These are phyloP conservation scores for Venturia oleaginea DNA, from an alignment of 2,329 filamentous ascomycete genomes.

Conservation along the genomic window DNA sequence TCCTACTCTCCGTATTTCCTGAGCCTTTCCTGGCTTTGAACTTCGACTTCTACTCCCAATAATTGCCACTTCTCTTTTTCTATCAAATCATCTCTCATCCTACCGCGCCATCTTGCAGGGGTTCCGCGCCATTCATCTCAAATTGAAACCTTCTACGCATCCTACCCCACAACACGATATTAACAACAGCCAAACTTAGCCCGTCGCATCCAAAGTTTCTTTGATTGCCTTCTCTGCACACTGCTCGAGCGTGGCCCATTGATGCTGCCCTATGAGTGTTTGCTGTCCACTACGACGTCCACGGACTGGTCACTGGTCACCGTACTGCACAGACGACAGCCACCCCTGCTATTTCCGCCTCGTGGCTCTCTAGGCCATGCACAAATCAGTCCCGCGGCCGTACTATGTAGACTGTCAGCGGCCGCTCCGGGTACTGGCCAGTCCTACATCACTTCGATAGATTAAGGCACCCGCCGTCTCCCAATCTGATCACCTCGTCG, in stretches of 20 bases:
- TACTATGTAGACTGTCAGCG: not conserved
- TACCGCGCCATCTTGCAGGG: not conserved
- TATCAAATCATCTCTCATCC: not conserved
- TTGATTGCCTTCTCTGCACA: not conserved
- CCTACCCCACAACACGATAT: not conserved
- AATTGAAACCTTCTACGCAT: not conserved
- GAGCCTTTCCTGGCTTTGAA: not conserved
- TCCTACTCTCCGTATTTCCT: not conserved
- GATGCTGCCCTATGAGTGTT: not conserved
- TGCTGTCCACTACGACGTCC: not conserved
- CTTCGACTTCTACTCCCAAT: not conserved
- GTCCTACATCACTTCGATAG: not conserved
- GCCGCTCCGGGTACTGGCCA: not conserved
- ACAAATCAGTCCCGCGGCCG: not conserved
- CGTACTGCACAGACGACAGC: not conserved
- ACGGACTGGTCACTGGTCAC: not conserved
- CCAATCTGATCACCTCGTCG: not conserved
- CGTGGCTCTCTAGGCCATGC: not conserved
- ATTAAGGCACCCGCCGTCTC: not conserved
- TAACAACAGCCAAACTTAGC: not conserved
- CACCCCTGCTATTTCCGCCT: not conserved
- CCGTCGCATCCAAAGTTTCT: not conserved
- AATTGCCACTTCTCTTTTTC: not conserved
- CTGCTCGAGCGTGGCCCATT: not conserved
- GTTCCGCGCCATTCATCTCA: not conserved